Percentiles rank a stretch among this genome's conserved stretches.
Conservation (phyloP, 805 yeast species). For the Ogataea trehalophila region DNA sequence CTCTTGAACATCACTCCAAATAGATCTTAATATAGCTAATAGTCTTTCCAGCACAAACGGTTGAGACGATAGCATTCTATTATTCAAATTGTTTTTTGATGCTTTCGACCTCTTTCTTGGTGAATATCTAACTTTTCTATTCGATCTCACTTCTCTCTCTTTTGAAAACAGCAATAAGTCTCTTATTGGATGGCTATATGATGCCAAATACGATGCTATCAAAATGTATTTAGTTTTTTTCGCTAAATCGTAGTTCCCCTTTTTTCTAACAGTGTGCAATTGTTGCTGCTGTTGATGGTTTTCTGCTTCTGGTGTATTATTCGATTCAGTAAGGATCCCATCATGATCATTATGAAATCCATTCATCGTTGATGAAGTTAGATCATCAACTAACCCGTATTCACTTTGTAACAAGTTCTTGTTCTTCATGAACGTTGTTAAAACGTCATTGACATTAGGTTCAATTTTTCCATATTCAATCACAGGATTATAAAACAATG, state of each 20-base stretch:
- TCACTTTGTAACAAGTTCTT: slow-evolving; percentile 22
- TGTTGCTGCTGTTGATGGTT: not conserved
- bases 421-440: slow-evolving; percentile 24
- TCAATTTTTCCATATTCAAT: slow-evolving; percentile 13
- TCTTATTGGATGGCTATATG: slow-evolving; percentile 63
- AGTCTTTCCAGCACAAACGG: slow-evolving; percentile 74
- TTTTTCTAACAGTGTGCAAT: slow-evolving; percentile 1
- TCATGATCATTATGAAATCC: slow-evolving; percentile 7
- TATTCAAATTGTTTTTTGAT: slow-evolving; percentile 45
- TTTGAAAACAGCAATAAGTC: slow-evolving; percentile 71
- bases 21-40: slow-evolving; percentile 72
- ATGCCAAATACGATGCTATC: slow-evolving; percentile 79
- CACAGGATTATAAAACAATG: slow-evolving; percentile 25
- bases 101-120: slow-evolving; percentile 25
- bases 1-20: slow-evolving; percentile 41
- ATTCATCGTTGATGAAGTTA: slow-evolving; percentile 2
- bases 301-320: no score
- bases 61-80: slow-evolving; percentile 64
- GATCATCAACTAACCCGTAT: slow-evolving; percentile 19
- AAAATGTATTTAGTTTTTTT: slow-evolving; percentile 62
- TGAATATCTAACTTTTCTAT: slow-evolving; percentile 31
- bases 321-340: not conserved
- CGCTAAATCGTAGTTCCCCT: slow-evolving; percentile 44
- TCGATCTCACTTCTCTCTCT: slow-evolving; percentile 43
- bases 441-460: slow-evolving; percentile 23